phyloP scores from a whole-genome alignment of 306 rosid genomes.

The Senna tora region DNA sequence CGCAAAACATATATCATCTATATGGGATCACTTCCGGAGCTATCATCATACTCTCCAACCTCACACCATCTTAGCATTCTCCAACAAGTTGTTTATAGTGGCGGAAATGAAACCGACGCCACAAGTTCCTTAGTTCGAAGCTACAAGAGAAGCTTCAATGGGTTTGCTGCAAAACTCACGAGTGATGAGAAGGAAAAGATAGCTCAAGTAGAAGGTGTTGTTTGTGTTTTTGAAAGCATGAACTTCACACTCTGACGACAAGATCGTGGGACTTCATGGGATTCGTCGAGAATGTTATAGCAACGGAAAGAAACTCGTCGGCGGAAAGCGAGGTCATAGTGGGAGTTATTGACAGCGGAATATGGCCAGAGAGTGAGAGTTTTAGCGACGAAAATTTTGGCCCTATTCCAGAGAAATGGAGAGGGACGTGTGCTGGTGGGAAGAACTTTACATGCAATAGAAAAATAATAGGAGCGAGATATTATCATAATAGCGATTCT shows the following conservation, averaged over 20 bases:
- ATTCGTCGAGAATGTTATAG: neutral
- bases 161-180: neutral
- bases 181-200: neutral
- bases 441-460: slow-evolving; percentile 42
- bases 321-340: slow-evolving; percentile 28
- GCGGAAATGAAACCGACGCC: neutral
- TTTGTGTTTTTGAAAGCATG: slow-evolving; percentile 36
- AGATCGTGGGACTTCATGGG: slow-evolving; percentile 46
- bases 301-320: neutral
- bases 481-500: neutral
- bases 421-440: slow-evolving; percentile 29
- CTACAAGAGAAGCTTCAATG: neutral
- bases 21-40: neutral
- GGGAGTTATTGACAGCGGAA: slow-evolving; percentile 38
- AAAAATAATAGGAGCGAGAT: slow-evolving; percentile 39
- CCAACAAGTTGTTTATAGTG: neutral
- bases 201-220: slow-evolving; percentile 14
- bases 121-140: neutral
- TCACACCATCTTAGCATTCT: neutral
- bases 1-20: neutral
- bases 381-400: slow-evolving; percentile 36
- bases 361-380: slow-evolving; percentile 42
- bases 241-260: slow-evolving; percentile 21
- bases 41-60: neutral
- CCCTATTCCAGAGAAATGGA: slow-evolving; percentile 39